A percentile compares a stretch with the other conserved stretches of the same genome.
Evolutionary conservation across 371 early-diverging fungal species (phyloP).

Genomic region (Mortierella sp.): DNA sequence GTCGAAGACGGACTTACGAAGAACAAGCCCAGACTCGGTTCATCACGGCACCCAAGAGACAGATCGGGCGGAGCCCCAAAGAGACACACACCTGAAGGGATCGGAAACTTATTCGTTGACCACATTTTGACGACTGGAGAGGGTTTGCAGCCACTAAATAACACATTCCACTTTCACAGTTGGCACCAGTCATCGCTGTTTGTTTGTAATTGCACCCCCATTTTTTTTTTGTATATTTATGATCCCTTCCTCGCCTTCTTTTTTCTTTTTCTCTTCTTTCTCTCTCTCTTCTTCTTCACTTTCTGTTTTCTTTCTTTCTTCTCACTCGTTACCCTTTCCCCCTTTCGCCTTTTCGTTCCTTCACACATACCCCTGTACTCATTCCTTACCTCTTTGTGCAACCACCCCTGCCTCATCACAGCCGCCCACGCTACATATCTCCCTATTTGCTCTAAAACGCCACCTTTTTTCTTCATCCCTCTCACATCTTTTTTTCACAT

Average conservation of each 20-base stretch:
- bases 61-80: too few relatives aligned
- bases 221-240: background rate
- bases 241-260: background rate
- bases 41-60: too few relatives aligned
- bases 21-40: too few relatives aligned
- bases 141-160: too few relatives aligned
- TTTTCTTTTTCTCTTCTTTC: background rate
- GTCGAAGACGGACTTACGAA: too few relatives aligned
- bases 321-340: background rate
- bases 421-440: background rate
- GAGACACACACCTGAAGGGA: too few relatives aligned
- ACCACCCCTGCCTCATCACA: background rate
- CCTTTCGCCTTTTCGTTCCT: background rate
- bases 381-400: background rate
- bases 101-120: too few relatives aligned
- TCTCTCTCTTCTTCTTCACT: background rate
- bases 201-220: too few relatives aligned
- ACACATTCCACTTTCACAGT: too few relatives aligned
- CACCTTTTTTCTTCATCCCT: background rate
- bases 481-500: background rate
- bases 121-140: too few relatives aligned
- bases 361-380: background rate
- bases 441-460: background rate
- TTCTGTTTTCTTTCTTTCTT: constrained; percentile 1
- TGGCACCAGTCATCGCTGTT: too few relatives aligned